Base-by-base conservation (phyloP, 1,284 basidiomycete genomes). In the Malassezia arunalokei region DNA sequence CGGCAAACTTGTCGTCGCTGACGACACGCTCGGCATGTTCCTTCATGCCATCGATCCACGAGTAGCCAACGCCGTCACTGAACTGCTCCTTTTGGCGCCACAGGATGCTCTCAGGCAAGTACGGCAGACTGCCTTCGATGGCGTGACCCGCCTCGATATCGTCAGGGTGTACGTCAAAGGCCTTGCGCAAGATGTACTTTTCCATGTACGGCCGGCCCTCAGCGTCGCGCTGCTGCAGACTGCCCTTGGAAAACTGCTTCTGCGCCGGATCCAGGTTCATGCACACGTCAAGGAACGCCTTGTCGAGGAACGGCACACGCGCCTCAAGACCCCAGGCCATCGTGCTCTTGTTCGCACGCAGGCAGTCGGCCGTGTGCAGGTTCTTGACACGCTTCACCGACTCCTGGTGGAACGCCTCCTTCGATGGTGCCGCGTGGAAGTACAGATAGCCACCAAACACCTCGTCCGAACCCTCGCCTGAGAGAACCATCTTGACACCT, bases 251-350 rank as follows among this genome's bases (percentile, higher is more conserved):
- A 76, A 96, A 98, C 81, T 83, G 83, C 76, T 99, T 99, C 58
- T 86, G 80, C 64, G 83, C 81, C 0, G 94, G 80, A 68, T 92
- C 84, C 60, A 91, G 77, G 77, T 86, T 86, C 88, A 99, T 89
- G 5, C 88, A 80, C 30, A 87, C 85, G 52, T 96, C 89, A 49
- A 99, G 79, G 81, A 99, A 98, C 31, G 81, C 77, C 77, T 91
- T 95, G 79, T 99, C 94, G 50, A 99, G 82, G 83, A 99, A 99
- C 12, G 94, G 94, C 1, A 99, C 94, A 52, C 94, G 87, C 5
- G 92, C 91, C 76, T 99, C 94, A 48, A 99, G 82, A 60, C 94
- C 94, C 92, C 94, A 99, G 1, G 94, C 94, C 94, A 99, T 98
- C 7, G 94, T 98, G 42, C 88, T 91, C 86, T 98, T 98, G 83